Base-by-base conservation (phyloP, 2,329 filamentous ascomycete genomes). In the Neofusicoccum sp. region DNA sequence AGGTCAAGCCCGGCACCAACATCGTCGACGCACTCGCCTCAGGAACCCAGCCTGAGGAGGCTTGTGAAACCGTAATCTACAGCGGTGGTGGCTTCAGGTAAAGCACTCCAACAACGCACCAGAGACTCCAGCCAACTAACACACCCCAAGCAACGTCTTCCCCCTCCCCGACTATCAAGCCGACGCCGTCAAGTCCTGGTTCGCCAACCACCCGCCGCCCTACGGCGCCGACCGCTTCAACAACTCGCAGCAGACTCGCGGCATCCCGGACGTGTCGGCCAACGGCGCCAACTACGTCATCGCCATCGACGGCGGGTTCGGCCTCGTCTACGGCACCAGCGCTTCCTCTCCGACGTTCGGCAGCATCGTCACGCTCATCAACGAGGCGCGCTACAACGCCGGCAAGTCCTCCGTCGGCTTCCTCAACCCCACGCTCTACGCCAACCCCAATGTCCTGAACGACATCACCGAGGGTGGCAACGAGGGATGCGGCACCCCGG, bases 301-400 rank as follows among this genome's bases (percentile, higher is more conserved):
- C 30, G 47, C 33, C 24, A 36, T 34, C 31, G 33, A 51, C 31
- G 47, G 33, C n/a, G 33, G 20, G 8, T 34, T 51, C 59, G 65
- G 65, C 0, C 70, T 79, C 31, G 75, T 79, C 0, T 81, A 75
- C 57, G 83, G 82, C 14, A 86, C 84, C 0, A 81, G 78, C 57
- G 79, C 81, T 6, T 77, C 78, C 2, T 68, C 78, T 34, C 83
- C 82, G 1, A 77, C 81, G 1, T 79, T 80, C 65, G 80, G 76
- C 0, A 70, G 77, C 0, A 75, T 82, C 40, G 65, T 84, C 36
- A 83, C 79, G 1, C 67, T 82, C 20, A 70, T 79, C 65, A 79
- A 79, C 58, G 71, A 78, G 60, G 74, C 68, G 12, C 65, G 76
- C 16, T 57, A 70, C 31, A 63, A 68, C 36, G 56, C 62, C n/a